Conservation (phyloP, 2,329 filamentous ascomycete species). For the Massarina eburnea region DNA sequence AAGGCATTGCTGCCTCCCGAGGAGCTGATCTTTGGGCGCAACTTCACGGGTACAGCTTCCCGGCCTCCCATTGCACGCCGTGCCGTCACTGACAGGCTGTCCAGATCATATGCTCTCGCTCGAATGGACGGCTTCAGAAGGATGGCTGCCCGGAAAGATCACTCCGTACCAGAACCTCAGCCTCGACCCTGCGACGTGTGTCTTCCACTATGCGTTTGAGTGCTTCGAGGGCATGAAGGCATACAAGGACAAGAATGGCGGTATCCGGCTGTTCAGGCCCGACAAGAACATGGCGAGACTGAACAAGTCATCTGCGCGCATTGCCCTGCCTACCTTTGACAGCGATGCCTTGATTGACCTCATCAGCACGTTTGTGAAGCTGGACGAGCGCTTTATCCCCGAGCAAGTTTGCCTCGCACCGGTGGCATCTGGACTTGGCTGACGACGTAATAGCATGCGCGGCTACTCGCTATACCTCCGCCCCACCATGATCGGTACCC, state of each 20-base stretch:
- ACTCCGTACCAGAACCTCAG: slow-evolving; percentile 95
- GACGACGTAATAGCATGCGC: slow-evolving; percentile 48
- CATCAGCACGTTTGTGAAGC: slow-evolving; percentile 74
- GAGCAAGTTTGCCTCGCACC: slow-evolving; percentile 51
- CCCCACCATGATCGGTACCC: slow-evolving; percentile 96
- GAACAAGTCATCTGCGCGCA: slow-evolving; percentile 88
- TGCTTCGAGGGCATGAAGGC: slow-evolving; percentile 99
- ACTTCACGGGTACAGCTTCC: slow-evolving; percentile 73
- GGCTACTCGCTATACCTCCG: slow-evolving; percentile 96
- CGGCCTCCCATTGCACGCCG: slow-evolving; percentile 7
- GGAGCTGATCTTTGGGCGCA: slow-evolving; percentile 84
- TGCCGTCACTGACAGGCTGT: slow-evolving; percentile 4
- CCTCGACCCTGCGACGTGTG: slow-evolving; percentile 92
- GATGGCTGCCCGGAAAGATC: slow-evolving; percentile 83
- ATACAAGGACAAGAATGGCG: slow-evolving; percentile 81
- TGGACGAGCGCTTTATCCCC: slow-evolving; percentile 90
- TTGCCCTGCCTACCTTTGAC: slow-evolving; percentile 88
- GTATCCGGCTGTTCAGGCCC: slow-evolving; percentile 86
- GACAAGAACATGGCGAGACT: slow-evolving; percentile 95
- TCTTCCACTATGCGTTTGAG: slow-evolving; percentile 98
- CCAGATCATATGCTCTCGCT: slow-evolving; percentile 95
- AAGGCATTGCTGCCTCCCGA: slow-evolving; percentile 73
- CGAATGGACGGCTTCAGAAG: slow-evolving; percentile 84
- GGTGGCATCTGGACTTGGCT: slow-evolving; percentile 4
- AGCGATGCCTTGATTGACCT: slow-evolving; percentile 73